A percentile compares a stretch with the other conserved stretches of the same genome.
These are phyloP conservation scores for Sechiopsis laciniata DNA, from an alignment of 306 rosid species.

Conservation along the genomic window DNA sequence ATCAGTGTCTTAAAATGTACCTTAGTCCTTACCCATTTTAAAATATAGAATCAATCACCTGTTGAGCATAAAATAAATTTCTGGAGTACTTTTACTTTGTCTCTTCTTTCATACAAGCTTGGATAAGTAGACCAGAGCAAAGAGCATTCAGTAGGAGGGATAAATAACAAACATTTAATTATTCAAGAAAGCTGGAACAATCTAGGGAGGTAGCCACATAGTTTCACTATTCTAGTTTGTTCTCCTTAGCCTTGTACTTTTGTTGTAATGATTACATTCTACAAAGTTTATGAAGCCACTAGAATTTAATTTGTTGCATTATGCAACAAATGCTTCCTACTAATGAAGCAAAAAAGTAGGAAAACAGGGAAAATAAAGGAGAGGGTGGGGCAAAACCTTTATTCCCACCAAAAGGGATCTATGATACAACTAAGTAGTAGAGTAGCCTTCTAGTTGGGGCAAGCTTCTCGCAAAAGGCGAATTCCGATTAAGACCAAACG, in stretches of 20 bases:
- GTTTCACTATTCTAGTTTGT: neutral
- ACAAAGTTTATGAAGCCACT: neutral
- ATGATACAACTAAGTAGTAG: conserved; percentile 6
- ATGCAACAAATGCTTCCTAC: neutral
- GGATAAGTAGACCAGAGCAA: neutral
- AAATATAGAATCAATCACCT: neutral
- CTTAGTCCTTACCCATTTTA: conserved; percentile 15
- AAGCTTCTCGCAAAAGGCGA: neutral
- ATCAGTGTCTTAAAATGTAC: too few species aligned
- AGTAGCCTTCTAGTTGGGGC: neutral
- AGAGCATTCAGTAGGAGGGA: neutral
- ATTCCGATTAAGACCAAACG: neutral
- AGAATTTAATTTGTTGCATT: too few species aligned
- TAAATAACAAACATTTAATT: neutral
- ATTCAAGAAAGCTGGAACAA: neutral
- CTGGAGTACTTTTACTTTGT: neutral
- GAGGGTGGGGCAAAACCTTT: neutral
- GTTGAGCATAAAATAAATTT: neutral
- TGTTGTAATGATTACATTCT: neutral
- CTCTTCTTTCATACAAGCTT: neutral
- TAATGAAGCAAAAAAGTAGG: conserved; percentile 10
- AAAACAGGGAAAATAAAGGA: neutral
- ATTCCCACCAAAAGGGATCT: neutral
- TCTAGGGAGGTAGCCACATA: neutral
- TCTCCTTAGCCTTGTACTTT: neutral